Evolutionary conservation across 2,329 filamentous ascomycete genomes (phyloP), one percentile per base, ranked within the genome.

Genomic region (Pseudocercospora vitis): DNA sequence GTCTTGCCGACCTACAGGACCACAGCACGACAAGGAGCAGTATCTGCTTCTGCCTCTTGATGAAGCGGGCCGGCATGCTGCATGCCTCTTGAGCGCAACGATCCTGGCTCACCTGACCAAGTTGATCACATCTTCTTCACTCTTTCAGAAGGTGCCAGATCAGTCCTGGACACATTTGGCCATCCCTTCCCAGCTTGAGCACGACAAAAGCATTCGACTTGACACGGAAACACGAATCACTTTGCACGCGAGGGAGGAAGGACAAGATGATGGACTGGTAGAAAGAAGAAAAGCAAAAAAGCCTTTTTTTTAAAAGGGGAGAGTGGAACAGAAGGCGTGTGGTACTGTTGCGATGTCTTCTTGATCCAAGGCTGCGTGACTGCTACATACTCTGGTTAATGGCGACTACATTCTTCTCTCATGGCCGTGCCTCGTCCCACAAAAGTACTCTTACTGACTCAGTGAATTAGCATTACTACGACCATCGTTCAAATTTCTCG

Each of bases 41-140:
- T 35, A 39, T 49, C 48, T 8, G 39, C 56, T 53, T 58, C 48
- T 55, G 55, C 44, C 56, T 48, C 14, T 55, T 8, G 56, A 63
- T 37, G 39, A 53, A 58, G 52, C 28, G n/a, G n/a, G n/a, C n/a
- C 57, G 45, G 32, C 48, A 49, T 24, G 6, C 46, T 48, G 11
- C 19, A 48, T 8, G 39, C 52, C 23, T 45, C 37, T 32, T 39
- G 59, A 50, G 57, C 50, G 56, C 56, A 48, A 48, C 55, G 2
- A 9, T 32, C n/a, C 16, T 14, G 54, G 56, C 59, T 58, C 59
- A 51, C 21, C 16, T 35, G 56, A 65, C 56, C 47, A 40, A 48
- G 65, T 68, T 68, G 65, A 64, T 67, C 60, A 66, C 62, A 58
- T 59, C 60, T 63, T 59, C 61, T 63, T 65, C 63, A 63, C 57